These are phyloP conservation scores for Fraxinus anomala DNA, from an alignment of 257 asterid genomes.

Conservation along the genomic window DNA sequence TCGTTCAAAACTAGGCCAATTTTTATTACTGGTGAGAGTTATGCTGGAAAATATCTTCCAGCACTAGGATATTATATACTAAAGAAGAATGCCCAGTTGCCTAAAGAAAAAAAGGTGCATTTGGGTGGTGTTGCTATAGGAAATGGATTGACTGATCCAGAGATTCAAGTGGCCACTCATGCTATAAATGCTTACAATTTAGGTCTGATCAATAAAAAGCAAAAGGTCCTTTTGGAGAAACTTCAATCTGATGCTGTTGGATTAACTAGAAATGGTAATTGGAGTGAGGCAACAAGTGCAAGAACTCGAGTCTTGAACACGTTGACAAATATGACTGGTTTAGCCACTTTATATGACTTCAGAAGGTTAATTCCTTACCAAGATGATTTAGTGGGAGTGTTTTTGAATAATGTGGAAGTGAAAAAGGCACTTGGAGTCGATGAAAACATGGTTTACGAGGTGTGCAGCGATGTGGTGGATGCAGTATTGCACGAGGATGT, in stretches of 20 bases:
- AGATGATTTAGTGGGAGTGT: slow-evolving; percentile 33
- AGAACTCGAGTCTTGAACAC: slow-evolving; percentile 27
- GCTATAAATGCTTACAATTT: slow-evolving; percentile 39
- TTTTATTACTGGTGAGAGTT: slow-evolving; percentile 74
- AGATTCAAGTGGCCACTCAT: slow-evolving; percentile 49
- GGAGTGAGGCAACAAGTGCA: slow-evolving; percentile 48
- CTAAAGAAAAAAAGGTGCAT: slow-evolving; percentile 24
- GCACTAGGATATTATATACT: slow-evolving; percentile 63
- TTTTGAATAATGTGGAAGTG: slow-evolving; percentile 30
- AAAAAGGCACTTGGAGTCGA: slow-evolving; percentile 37
- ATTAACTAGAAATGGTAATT: slow-evolving; percentile 28
- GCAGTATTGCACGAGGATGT: slow-evolving; percentile 36
- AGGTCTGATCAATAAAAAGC: slow-evolving; percentile 47
- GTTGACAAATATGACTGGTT: slow-evolving; percentile 45
- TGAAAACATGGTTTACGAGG: slow-evolving; percentile 27
- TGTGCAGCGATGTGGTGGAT: slow-evolving; percentile 39
- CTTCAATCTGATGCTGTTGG: slow-evolving; percentile 41
- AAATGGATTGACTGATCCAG: slow-evolving; percentile 52
- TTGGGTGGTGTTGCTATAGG: slow-evolving; percentile 51
- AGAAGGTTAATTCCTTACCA: slow-evolving; percentile 41
- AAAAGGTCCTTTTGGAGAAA: slow-evolving; percentile 31
- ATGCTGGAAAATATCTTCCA: slow-evolving; percentile 82
- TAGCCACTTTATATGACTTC: slow-evolving; percentile 43
- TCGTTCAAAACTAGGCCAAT: slow-evolving; percentile 54
- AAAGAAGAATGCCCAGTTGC: slow-evolving; percentile 41